Percentiles rank a stretch among this genome's conserved stretches.
phyloP scores from a whole-genome alignment of 1,139 yeast genomes.

The Groenewaldozyma auringiensis region DNA sequence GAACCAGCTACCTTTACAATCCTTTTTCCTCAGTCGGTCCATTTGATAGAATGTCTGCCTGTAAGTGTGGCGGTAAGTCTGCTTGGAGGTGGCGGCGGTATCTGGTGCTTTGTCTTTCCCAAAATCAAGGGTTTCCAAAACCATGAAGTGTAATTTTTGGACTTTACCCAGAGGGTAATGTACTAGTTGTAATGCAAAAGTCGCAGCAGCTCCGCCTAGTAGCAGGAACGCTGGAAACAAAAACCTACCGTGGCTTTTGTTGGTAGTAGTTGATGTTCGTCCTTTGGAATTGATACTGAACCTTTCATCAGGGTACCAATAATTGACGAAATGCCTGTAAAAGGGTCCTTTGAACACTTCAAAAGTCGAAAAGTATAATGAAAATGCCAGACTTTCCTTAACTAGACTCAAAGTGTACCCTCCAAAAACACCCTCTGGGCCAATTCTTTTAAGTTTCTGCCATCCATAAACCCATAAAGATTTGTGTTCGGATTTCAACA shows the following conservation, averaged over 20 bases:
- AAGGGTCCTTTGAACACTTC: constrained; percentile 57
- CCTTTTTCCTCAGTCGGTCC: constrained; percentile 44
- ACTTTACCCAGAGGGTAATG: constrained; percentile 79
- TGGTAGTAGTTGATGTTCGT: constrained; percentile 20
- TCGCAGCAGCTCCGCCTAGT: constrained; percentile 86
- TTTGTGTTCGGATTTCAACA: constrained; percentile 51
- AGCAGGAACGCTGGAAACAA: constrained; percentile 65
- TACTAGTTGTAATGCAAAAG: constrained; percentile 62
- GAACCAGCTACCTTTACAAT: constrained; percentile 47
- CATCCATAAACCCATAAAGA: constrained; percentile 73
- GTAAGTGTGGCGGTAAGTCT: constrained; percentile 39
- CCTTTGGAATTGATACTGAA: constrained; percentile 7
- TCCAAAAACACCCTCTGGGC: constrained; percentile 79
- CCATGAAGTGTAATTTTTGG: constrained; percentile 69
- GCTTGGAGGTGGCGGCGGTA: constrained; percentile 11
- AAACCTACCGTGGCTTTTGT: constrained; percentile 30
- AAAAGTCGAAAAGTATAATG: constrained; percentile 75
- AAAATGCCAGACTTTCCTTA: constrained; percentile 83
- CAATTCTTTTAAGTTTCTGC: constrained; percentile 61
- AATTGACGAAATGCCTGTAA: constrained; percentile 18
- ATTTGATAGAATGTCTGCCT: constrained; percentile 62
- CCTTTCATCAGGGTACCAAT: constrained; percentile 14
- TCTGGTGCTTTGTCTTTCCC: constrained; percentile 26
- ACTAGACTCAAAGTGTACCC: constrained; percentile 71
- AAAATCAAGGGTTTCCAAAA: constrained; percentile 68